These are phyloP conservation scores for Globisporangium recalcitrans DNA, from an alignment of 352 stramenopile genomes.

Conservation along the genomic window DNA sequence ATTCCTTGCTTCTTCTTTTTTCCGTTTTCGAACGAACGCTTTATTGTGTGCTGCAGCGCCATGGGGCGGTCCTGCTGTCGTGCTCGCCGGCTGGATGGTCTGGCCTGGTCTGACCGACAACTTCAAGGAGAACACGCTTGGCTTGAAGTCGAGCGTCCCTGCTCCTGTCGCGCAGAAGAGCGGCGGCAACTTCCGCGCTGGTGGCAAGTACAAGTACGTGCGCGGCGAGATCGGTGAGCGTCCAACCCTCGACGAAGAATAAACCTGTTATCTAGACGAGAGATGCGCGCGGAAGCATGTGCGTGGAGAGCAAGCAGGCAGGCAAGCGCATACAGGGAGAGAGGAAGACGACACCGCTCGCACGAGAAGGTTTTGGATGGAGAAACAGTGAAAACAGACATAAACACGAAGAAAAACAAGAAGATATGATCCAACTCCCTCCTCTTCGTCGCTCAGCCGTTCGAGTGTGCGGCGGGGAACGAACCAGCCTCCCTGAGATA, in stretches of 20 bases:
- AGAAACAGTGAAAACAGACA: not conserved
- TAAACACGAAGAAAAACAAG: constrained; percentile 9
- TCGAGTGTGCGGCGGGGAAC: not conserved
- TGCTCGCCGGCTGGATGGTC: constrained; percentile 59
- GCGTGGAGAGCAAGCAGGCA: not conserved
- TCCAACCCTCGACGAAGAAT: constrained; percentile 67
- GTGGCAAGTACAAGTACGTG: constrained; percentile 81
- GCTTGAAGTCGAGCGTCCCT: constrained; percentile 33
- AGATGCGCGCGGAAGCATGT: not conserved
- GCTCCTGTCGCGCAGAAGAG: constrained; percentile 15
- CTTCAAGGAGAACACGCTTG: constrained; percentile 78
- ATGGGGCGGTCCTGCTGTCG: constrained; percentile 45
- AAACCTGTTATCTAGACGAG: constrained; percentile 13
- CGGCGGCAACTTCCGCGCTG: constrained; percentile 34
- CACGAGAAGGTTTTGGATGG: constrained; percentile 6
- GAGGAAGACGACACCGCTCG: not conserved
- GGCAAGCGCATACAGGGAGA: not conserved
- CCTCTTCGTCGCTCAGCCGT: not conserved
- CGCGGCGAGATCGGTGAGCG: constrained; percentile 67
- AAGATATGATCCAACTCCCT: not conserved
- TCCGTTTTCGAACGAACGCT: not conserved
- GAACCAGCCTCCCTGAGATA: not conserved
- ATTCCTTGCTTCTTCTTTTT: not conserved
- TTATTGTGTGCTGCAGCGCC: constrained; percentile 21
- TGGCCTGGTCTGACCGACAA: constrained; percentile 62